Percentiles rank a stretch among this genome's conserved stretches.
Conservation (phyloP, 192 early-diverging fungal genomes). For the Phycomyces blakesleeanus region DNA sequence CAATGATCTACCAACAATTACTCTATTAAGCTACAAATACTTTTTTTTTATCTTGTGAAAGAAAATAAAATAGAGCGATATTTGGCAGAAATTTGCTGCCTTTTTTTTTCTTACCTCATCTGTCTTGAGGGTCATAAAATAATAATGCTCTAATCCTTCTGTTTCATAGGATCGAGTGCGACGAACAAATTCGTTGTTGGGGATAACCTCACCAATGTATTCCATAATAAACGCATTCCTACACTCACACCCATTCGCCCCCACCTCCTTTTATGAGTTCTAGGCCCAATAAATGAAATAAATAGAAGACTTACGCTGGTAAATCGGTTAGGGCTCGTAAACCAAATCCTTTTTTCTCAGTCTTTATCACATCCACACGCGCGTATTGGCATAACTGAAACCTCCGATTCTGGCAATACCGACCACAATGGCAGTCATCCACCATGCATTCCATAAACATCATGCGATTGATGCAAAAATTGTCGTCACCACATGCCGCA, state of each 20-base stretch:
- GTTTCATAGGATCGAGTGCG: conserved; percentile 78
- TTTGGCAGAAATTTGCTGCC: too few species aligned
- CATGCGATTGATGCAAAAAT: conserved; percentile 90
- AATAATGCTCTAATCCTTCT: conserved; percentile 87
- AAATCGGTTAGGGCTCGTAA: conserved; percentile 67
- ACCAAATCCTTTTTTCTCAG: conserved; percentile 94
- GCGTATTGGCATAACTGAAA: conserved; percentile 87
- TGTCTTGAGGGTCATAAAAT: conserved; percentile 95
- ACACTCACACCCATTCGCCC: background rate
- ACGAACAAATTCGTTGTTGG: conserved; percentile 76
- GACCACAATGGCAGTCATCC: conserved; percentile 82
- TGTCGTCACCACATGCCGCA: conserved; percentile 83
- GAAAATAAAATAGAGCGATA: background rate
- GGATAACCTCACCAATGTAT: conserved; percentile 94
- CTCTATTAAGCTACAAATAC: background rate
- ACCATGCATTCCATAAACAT: conserved; percentile 90
- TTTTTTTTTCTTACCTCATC: conserved; percentile 59
- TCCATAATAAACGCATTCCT: conserved; percentile 94
- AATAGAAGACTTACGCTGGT: conserved; percentile 47
- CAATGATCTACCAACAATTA: conserved; percentile 67
- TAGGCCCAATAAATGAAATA: background rate
- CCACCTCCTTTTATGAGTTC: background rate
- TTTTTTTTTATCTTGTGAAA: background rate
- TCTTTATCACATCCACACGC: conserved; percentile 79
- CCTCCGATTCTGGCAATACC: conserved; percentile 87